Base-by-base conservation (phyloP, 2,329 filamentous ascomycete species). In the Magnaporthiopsis poae region DNA sequence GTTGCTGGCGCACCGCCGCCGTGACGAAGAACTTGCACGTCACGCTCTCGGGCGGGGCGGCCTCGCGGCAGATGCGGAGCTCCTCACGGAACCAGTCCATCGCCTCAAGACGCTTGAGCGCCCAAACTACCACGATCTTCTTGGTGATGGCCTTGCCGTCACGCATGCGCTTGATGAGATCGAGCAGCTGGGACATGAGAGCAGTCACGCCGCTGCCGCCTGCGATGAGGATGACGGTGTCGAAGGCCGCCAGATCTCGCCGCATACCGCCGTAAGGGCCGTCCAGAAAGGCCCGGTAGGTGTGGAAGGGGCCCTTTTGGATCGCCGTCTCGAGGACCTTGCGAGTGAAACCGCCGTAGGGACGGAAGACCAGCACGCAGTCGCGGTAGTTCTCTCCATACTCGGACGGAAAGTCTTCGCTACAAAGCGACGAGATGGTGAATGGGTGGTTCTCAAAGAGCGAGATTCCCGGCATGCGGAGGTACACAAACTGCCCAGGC, bases 61-160 rank as follows among this genome's bases (percentile, higher is more conserved):
- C 89, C 76, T 97, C 91, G 72, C 92, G 86, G 78, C 94, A 96
- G 72, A 97, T 96, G 63, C 92, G 86, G 67, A 97, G 82, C 76
- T 97, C 94, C 77, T 97, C 93, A 70, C 91, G 90, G 82, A 97
- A 98, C 94, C 94, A 98, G 75, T 97, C 92, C 88, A 98, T 92
- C 0, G 92, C 91, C 76, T 97, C 94, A 18, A 95, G 87, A 66
- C 90, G 87, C 77, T 95, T 96, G 70, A 97, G 81, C 5, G 93
- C 88, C 94, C 94, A 98, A n/a, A 98, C 86, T 0, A 98, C 91
- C 21, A 95, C 89, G 5, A 98, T 89, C 70, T 89, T 91, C 75
- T 90, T 91, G 1, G 93, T 97, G 61, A 96, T 91, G 46, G 94
- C 93, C 77, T 96, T 96, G 64, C 92, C 91, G 74, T 96, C 93